Conservation (phyloP, 2,329 filamentous ascomycete species). For the Apiospora arundinis region DNA sequence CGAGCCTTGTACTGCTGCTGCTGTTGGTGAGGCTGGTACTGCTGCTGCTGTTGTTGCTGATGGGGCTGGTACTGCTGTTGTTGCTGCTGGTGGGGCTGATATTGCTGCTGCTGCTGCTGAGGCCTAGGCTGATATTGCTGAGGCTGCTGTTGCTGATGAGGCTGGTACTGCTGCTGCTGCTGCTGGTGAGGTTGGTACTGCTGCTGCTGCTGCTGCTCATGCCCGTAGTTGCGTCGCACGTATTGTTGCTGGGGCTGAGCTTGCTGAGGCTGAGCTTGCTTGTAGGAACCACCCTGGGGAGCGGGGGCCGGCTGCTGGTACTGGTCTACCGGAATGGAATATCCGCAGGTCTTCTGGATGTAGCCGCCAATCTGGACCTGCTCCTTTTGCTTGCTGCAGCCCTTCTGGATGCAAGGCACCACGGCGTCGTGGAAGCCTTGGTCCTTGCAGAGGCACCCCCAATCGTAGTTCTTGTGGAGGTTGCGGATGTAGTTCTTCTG, state of each 20-base stretch:
- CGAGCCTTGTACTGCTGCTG: not conserved
- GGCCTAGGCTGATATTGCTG: not conserved
- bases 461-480: not conserved
- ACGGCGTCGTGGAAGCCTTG: not conserved
- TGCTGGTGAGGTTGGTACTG: not conserved
- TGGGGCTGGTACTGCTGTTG: not conserved
- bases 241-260: not conserved
- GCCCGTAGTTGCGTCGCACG: too few species aligned
- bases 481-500: slow-evolving; percentile 7
- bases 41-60: not conserved
- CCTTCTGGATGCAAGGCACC: not conserved
- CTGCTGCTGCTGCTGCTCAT: not conserved
- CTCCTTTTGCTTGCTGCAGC: not conserved
- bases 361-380: not conserved
- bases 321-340: not conserved
- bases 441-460: slow-evolving; percentile 6
- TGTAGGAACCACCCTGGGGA: not conserved
- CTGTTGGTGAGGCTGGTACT: not conserved
- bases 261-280: not conserved
- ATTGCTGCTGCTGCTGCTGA: not conserved
- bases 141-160: not conserved
- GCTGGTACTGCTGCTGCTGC: not conserved
- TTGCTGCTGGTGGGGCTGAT: not conserved
- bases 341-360: not conserved
- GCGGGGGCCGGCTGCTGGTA: not conserved